Conservation (phyloP, 2,329 filamentous ascomycete species). For the Fusarium anguioides region DNA sequence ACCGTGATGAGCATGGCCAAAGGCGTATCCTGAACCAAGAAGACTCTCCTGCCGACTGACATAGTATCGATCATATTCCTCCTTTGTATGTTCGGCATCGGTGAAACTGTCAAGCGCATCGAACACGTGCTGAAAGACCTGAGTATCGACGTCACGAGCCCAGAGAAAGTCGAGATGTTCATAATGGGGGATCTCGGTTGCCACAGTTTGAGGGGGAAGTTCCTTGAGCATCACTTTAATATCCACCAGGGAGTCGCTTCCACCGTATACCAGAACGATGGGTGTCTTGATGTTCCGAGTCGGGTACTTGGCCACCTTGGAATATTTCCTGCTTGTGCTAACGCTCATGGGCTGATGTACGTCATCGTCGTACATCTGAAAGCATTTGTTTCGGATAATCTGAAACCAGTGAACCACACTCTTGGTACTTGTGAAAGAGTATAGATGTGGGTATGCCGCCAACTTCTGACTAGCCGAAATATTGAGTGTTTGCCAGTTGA, state of each 20-base stretch:
- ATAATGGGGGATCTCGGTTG: slow-evolving; percentile 89
- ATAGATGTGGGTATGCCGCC: slow-evolving; percentile 93
- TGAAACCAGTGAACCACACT: slow-evolving; percentile 99
- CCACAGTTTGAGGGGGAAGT: slow-evolving; percentile 84
- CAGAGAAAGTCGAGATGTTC: slow-evolving; percentile 98
- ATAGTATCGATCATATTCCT: slow-evolving; percentile 70
- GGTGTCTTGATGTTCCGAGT: slow-evolving; percentile 98
- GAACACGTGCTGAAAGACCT: slow-evolving; percentile 93
- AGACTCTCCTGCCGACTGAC: slow-evolving; percentile 63
- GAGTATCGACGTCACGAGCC: slow-evolving; percentile 83
- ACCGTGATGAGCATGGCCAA: slow-evolving; percentile 43
- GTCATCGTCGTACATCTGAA: slow-evolving; percentile 99
- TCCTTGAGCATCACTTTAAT: slow-evolving; percentile 93
- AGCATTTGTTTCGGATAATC: slow-evolving; percentile 94
- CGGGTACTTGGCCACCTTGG: slow-evolving; percentile 95
- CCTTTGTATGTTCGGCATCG: slow-evolving; percentile 65
- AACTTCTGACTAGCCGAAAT: slow-evolving; percentile 90
- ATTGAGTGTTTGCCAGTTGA: slow-evolving; percentile 88
- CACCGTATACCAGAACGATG: slow-evolving; percentile 92
- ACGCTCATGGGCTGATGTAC: slow-evolving; percentile 80
- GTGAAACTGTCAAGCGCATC: slow-evolving; percentile 83
- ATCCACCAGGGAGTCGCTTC: slow-evolving; percentile 92
- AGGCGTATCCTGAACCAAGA: slow-evolving; percentile 52
- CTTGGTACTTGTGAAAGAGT: slow-evolving; percentile 97
- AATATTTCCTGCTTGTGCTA: slow-evolving; percentile 81